phyloP scores from a whole-genome alignment of 108 stramenopile genomes.

The Stephanodiscus minutulus region DNA sequence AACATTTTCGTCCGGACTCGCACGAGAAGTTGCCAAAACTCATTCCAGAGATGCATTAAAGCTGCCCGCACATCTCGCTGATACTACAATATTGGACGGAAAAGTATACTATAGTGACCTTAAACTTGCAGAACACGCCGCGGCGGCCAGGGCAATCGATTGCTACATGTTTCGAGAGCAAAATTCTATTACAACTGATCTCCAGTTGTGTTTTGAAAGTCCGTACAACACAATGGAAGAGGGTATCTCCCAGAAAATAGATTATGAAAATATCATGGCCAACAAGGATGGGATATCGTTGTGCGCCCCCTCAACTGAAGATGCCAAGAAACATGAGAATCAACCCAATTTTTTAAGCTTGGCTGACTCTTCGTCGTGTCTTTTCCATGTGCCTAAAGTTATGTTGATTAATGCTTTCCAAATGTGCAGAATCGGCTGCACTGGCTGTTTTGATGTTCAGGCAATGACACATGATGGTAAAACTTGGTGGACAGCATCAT shows the following conservation, averaged over 20 bases:
- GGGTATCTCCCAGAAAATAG: neutral
- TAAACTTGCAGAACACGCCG: conserved; percentile 36
- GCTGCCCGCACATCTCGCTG: conserved; percentile 13
- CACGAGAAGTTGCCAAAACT: neutral
- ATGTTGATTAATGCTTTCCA: conserved; percentile 10
- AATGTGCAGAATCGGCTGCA: neutral
- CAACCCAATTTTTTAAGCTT: neutral
- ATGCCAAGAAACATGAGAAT: too few species aligned
- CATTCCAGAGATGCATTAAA: neutral
- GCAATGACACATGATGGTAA: neutral
- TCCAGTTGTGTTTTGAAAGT: conserved; percentile 34
- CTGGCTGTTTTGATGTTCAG: neutral
- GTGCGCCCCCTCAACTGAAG: neutral
- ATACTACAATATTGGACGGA: conserved; percentile 18
- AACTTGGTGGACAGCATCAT: conserved; percentile 27
- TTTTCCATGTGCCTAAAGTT: conserved; percentile 10
- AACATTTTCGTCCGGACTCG: conserved; percentile 27
- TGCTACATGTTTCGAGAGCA: conserved; percentile 35
- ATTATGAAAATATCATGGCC: conserved; percentile 4
- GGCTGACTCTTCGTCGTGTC: neutral
- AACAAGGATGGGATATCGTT: neutral
- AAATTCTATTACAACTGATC: neutral
- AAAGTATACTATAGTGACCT: conserved; percentile 30
- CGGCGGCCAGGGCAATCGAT: conserved; percentile 46
- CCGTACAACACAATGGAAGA: conserved; percentile 19